phyloP scores from a whole-genome alignment of 305 asterid species.

The Fraxinus floribunda region DNA sequence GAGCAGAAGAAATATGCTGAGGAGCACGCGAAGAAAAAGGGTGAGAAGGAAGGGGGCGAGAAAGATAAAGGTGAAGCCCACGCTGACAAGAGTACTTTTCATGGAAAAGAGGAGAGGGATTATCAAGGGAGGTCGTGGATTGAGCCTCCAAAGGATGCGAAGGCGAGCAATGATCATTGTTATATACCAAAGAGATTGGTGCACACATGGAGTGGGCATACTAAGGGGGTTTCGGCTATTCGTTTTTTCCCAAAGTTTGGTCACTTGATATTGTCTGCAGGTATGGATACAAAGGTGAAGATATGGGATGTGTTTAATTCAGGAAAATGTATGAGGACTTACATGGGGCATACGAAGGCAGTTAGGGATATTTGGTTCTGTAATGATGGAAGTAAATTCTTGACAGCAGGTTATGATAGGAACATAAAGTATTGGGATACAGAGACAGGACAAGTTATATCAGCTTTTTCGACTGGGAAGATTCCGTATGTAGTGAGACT shows the following conservation, averaged over 20 bases:
- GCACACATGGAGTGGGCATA: conserved; percentile 98
- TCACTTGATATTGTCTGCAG: conserved; percentile 93
- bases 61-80: conserved; percentile 55
- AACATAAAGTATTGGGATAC: conserved; percentile 99
- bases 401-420: conserved; percentile 94
- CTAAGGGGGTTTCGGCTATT: conserved; percentile 94
- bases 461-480: conserved; percentile 91
- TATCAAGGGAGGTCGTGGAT: conserved; percentile 99
- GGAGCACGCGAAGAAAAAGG: conserved; percentile 93
- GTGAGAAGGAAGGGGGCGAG: conserved; percentile 73
- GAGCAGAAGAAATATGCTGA: conserved; percentile 98
- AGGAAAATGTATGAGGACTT: conserved; percentile 94
- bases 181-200: conserved; percentile 90
- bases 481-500: conserved; percentile 91
- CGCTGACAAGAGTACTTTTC: conserved; percentile 78
- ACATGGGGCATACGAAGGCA: conserved; percentile 94
- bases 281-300: conserved; percentile 95
- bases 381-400: conserved; percentile 85
- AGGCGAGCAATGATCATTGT: conserved; percentile 93
- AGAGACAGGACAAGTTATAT: conserved; percentile 95
- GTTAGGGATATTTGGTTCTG: conserved; percentile 90
- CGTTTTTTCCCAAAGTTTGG: conserved; percentile 93
- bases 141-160: conserved; percentile 92
- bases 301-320: conserved; percentile 94
- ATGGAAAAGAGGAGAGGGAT: conserved; percentile 92